These are phyloP conservation scores for Hydnomerulius pinastri DNA, from an alignment of 768 basidiomycete genomes.

Conservation along the genomic window DNA sequence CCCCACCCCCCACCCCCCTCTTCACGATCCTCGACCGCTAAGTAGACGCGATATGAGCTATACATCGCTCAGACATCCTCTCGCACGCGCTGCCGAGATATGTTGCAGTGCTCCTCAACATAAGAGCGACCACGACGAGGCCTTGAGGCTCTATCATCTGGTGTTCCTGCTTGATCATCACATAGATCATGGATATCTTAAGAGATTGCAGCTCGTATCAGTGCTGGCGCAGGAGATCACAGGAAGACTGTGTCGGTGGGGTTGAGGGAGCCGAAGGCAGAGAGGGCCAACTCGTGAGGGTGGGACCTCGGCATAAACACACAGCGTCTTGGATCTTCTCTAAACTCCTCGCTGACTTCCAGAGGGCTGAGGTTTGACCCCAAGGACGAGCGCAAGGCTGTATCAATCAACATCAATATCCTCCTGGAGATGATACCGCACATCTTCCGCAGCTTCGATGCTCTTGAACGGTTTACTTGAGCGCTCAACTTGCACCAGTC, in stretches of 20 bases:
- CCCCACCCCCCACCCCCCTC: no score
- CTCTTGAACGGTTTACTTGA: constrained; percentile 95
- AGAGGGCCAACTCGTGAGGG: constrained; percentile 71
- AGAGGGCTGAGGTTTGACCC: constrained; percentile 57
- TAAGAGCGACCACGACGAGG: constrained; percentile 74
- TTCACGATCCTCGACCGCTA: no score
- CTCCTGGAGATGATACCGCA: constrained; percentile 78
- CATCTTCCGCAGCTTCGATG: constrained; percentile 91
- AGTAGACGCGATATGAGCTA: no score
- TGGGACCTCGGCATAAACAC: constrained; percentile 28
- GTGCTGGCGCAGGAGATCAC: constrained; percentile 48
- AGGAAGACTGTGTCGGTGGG: constrained; percentile 78
- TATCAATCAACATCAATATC: constrained; percentile 56
- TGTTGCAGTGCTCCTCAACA: constrained; percentile 71
- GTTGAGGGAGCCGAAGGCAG: constrained; percentile 59
- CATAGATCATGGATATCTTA: constrained; percentile 71
- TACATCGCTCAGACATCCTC: constrained; percentile 37
- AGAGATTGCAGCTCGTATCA: constrained; percentile 22
- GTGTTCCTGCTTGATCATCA: constrained; percentile 78
- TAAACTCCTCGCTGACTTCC: constrained; percentile 49
- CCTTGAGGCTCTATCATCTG: constrained; percentile 72
- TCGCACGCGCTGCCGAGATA: constrained; percentile 56
- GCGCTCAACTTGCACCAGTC: no score
- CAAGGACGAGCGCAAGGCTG: constrained; percentile 61
- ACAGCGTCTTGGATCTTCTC: constrained; percentile 45